These are phyloP conservation scores for Cadophora sp. DNA, from an alignment of 2,329 filamentous ascomycete genomes.

Conservation along the genomic window DNA sequence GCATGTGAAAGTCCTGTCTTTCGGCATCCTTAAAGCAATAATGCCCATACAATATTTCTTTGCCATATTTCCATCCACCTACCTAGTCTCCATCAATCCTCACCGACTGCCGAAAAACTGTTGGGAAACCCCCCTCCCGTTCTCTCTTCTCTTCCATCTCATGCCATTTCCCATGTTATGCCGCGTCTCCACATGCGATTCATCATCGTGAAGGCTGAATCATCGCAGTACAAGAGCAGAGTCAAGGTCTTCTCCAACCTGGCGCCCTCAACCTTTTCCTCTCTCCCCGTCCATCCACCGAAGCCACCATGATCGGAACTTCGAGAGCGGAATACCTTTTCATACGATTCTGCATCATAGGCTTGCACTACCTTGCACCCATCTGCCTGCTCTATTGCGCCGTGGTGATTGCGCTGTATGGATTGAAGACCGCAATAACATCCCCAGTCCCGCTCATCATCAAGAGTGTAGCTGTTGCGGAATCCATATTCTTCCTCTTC, in stretches of 20 bases:
- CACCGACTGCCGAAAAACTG: constrained; percentile 81
- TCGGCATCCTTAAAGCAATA: neutral
- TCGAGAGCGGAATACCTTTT: constrained; percentile 44
- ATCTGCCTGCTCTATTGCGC: constrained; percentile 55
- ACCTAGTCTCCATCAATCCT: neutral
- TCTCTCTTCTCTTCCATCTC: constrained; percentile 55
- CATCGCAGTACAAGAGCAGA: constrained; percentile 15
- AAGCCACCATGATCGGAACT: constrained; percentile 45
- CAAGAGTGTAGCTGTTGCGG: constrained; percentile 54
- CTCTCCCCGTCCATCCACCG: neutral
- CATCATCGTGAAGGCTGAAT: constrained; percentile 49
- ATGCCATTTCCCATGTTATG: neutral
- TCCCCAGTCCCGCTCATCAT: constrained; percentile 42
- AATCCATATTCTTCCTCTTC: constrained; percentile 60
- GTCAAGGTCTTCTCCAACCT: neutral
- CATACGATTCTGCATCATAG: constrained; percentile 56
- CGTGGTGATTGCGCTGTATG: constrained; percentile 44
- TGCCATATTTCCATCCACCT: neutral
- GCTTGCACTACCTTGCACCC: constrained; percentile 57
- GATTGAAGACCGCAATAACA: constrained; percentile 39
- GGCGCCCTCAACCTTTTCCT: neutral
- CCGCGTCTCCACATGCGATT: constrained; percentile 47
- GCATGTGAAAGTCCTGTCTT: constrained; percentile 9
- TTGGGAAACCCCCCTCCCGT: constrained; percentile 70
- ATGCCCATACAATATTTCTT: constrained; percentile 2